Evolutionary conservation across 2,329 filamentous ascomycete genomes (phyloP).

Genomic region (Colletotrichum endophyticum): DNA sequence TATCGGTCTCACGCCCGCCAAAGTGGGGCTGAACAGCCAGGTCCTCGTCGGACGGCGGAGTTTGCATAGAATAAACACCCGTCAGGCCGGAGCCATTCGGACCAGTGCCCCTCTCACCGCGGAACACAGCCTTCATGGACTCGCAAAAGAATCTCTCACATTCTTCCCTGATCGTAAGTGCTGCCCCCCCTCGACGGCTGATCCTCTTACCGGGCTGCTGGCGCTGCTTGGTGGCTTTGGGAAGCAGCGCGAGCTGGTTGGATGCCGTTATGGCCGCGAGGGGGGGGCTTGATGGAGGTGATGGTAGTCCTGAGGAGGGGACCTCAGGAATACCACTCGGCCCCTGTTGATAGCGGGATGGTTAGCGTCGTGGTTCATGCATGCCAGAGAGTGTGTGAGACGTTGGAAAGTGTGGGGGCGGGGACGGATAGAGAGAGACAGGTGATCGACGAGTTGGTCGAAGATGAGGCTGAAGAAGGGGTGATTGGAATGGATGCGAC

Average conservation of each 20-base stretch:
- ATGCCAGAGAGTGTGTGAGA: background rate
- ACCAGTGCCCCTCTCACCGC: slow-evolving; percentile 87
- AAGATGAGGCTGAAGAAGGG: slow-evolving; percentile 21
- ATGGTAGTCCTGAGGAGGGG: slow-evolving; percentile 82
- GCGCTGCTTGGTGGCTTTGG: slow-evolving; percentile 54
- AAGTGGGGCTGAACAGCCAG: slow-evolving; percentile 36
- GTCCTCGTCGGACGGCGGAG: slow-evolving; percentile 58
- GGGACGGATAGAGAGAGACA: background rate
- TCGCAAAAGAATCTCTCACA: slow-evolving; percentile 99
- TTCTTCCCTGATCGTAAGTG: slow-evolving; percentile 97
- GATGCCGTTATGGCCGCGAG: slow-evolving; percentile 75
- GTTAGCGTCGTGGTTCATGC: slow-evolving; percentile 9
- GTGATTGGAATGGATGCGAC: slow-evolving; percentile 27
- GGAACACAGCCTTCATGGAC: slow-evolving; percentile 91
- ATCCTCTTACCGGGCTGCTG: slow-evolving; percentile 39
- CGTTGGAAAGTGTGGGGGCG: background rate
- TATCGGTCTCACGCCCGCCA: slow-evolving; percentile 11
- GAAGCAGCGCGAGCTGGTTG: slow-evolving; percentile 69
- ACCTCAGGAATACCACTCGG: slow-evolving; percentile 96
- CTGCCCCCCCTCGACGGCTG: slow-evolving; percentile 83
- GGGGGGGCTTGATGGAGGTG: slow-evolving; percentile 88
- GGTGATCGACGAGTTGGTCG: slow-evolving; percentile 8
- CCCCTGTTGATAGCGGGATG: slow-evolving; percentile 54
- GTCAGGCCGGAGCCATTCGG: slow-evolving; percentile 84
- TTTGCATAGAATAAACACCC: slow-evolving; percentile 69